Conservation (phyloP, 139 green algal species). For the Volvox reticuliferus region DNA sequence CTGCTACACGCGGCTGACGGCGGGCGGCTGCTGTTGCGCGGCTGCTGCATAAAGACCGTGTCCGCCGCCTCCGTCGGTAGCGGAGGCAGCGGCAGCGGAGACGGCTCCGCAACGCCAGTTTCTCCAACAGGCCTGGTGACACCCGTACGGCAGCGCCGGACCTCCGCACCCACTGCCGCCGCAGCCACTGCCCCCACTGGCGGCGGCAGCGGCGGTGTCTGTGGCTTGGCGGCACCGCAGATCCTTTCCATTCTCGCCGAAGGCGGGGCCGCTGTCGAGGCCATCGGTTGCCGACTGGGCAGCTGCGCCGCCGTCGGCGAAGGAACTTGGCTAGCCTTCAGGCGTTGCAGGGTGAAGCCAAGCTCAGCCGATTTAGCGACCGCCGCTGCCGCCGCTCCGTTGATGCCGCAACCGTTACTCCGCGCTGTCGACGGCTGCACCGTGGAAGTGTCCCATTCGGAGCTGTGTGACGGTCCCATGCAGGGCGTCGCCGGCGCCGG, state of each 20-base stretch:
- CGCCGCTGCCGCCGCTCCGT: background rate
- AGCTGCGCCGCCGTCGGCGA: background rate
- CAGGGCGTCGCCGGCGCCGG: background rate
- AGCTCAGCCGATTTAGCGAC: background rate
- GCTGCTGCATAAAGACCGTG: constrained; percentile 9
- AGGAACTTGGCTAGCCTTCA: background rate
- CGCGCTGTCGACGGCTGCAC: background rate
- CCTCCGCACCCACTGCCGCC: background rate
- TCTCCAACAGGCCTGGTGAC: background rate
- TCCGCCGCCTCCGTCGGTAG: constrained; percentile 81
- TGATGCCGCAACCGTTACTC: background rate
- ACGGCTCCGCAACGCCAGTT: background rate
- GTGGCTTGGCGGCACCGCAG: background rate
- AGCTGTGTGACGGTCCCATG: background rate
- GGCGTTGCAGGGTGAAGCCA: constrained; percentile 4
- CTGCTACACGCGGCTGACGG: background rate
- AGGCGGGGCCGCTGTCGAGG: constrained; percentile 7
- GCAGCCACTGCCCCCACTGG: background rate
- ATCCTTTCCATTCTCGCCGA: constrained; percentile 2
- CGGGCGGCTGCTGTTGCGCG: constrained; percentile 12
- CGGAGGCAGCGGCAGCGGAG: constrained; percentile 85
- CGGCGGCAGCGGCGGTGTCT: background rate
- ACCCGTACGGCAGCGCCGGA: background rate
- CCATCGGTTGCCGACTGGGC: constrained; percentile 29
- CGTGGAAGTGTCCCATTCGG: background rate